Evolutionary conservation across 352 stramenopile genomes (phyloP).

Genomic region (Peronospora belbahrii): DNA sequence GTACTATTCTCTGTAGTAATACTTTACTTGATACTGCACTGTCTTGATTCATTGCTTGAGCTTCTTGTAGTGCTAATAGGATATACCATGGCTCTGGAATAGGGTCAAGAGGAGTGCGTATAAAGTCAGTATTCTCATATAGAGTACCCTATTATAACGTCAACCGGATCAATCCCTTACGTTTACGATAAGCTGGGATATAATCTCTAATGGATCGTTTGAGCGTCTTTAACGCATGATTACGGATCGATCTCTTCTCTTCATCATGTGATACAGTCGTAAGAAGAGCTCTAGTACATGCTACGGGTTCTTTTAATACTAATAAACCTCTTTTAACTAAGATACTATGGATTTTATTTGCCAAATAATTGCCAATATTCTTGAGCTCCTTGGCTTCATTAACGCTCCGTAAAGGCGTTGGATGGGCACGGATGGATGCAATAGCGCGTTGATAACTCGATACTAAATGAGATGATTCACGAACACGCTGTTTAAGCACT

Average conservation of each 20-base stretch:
- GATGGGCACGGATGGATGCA: slow-evolving; percentile 50
- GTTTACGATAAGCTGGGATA: slow-evolving; percentile 48
- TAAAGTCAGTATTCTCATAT: neutral
- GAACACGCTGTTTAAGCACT: slow-evolving; percentile 39
- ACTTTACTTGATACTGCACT: slow-evolving; percentile 30
- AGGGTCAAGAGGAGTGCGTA: too few relatives aligned
- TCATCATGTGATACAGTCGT: slow-evolving; percentile 1
- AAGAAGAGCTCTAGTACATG: neutral
- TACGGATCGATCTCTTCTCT: slow-evolving; percentile 2
- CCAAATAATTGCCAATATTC: slow-evolving; percentile 81
- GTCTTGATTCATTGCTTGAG: slow-evolving; percentile 27
- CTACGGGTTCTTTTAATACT: neutral
- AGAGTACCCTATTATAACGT: neutral
- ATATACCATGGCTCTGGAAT: slow-evolving; percentile 77
- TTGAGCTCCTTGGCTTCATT: slow-evolving; percentile 55
- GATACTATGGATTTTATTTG: slow-evolving; percentile 77
- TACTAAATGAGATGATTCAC: slow-evolving; percentile 57
- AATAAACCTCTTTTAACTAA: slow-evolving; percentile 37
- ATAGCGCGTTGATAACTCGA: slow-evolving; percentile 68
- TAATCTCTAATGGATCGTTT: slow-evolving; percentile 29
- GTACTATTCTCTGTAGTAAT: slow-evolving; percentile 46
- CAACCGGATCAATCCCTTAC: slow-evolving; percentile 27
- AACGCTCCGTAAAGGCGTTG: slow-evolving; percentile 33
- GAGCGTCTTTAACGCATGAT: neutral
- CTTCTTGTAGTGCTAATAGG: slow-evolving; percentile 40